A percentile compares a stretch with the other conserved stretches of the same genome.
These are phyloP conservation scores for Hypoxylon crocopeplum DNA, from an alignment of 495 filamentous ascomycete genomes.

Conservation along the genomic window DNA sequence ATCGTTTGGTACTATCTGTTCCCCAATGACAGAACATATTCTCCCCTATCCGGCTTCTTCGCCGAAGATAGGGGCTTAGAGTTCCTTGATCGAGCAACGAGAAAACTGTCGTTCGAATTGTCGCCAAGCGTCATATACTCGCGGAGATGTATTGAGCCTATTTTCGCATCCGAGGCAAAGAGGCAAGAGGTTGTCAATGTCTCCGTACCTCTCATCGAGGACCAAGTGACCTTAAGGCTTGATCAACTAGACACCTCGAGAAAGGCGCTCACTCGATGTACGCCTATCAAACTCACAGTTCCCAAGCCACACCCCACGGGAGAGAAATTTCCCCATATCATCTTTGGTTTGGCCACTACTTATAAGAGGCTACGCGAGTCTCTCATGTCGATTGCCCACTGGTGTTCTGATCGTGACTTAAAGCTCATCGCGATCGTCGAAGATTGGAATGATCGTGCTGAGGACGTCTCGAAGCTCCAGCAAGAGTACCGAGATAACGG, in stretches of 20 bases:
- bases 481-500: slow-evolving; percentile 40
- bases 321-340: slow-evolving; percentile 39
- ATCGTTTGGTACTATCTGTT: neutral
- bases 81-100: neutral
- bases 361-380: slow-evolving; percentile 61
- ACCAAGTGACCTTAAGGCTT: neutral
- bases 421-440: slow-evolving; percentile 61
- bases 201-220: neutral
- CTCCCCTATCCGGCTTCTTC: neutral
- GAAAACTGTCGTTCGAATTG: neutral
- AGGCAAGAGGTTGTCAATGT: neutral
- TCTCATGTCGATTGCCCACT: slow-evolving; percentile 62
- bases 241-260: neutral
- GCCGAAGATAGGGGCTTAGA: neutral
- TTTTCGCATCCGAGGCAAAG: neutral
- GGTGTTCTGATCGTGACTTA: slow-evolving; percentile 62
- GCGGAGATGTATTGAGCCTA: neutral
- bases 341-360: slow-evolving; percentile 64
- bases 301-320: slow-evolving; percentile 33
- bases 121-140: neutral
- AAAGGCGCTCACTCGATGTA: neutral
- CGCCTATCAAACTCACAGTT: slow-evolving; percentile 38
- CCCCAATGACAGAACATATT: neutral
- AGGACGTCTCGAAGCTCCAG: slow-evolving; percentile 29
- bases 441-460: slow-evolving; percentile 36